Conservation (phyloP, 176 grass and related monocot species). For the Hsuehochloa calcarea region DNA sequence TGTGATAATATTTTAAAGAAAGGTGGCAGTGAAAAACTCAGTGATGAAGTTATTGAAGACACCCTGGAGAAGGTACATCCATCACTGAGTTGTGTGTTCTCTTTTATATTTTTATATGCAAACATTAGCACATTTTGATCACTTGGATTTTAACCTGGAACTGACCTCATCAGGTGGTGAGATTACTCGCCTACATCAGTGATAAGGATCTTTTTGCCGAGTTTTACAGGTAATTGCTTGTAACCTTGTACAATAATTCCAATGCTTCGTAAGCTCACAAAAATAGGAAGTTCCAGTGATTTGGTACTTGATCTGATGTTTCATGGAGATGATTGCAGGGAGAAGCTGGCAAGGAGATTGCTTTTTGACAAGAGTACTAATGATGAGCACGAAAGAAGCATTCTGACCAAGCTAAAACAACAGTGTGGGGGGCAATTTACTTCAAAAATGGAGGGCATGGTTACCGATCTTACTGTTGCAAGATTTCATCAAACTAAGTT, state of each 20-base stretch:
- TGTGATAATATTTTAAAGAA: constrained; percentile 97
- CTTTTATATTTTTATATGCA: constrained; percentile 15
- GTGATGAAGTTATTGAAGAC: constrained; percentile 96
- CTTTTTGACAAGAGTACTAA: constrained; percentile 96
- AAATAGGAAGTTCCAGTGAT: neutral
- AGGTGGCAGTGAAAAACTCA: constrained; percentile 91
- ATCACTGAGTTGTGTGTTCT: constrained; percentile 1
- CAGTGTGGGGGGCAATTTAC: constrained; percentile 94
- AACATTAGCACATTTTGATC: neutral
- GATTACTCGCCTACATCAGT: constrained; percentile 88
- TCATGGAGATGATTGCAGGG: constrained; percentile 51
- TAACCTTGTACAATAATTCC: constrained; percentile 16
- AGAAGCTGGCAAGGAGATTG: constrained; percentile 93
- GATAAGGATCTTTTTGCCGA: constrained; percentile 97
- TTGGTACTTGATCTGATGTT: neutral
- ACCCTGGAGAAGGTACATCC: constrained; percentile 80
- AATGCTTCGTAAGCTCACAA: neutral
- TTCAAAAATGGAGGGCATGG: constrained; percentile 74
- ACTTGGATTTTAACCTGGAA: constrained; percentile 15
- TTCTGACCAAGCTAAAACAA: constrained; percentile 93
- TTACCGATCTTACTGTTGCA: constrained; percentile 79
- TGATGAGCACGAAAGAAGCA: constrained; percentile 95
- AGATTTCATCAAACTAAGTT: constrained; percentile 82
- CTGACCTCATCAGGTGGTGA: constrained; percentile 67
- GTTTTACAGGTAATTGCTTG: constrained; percentile 68